These are phyloP conservation scores for Tetrahymena elliotti DNA, from an alignment of 73 alveolate genomes.

Conservation along the genomic window DNA sequence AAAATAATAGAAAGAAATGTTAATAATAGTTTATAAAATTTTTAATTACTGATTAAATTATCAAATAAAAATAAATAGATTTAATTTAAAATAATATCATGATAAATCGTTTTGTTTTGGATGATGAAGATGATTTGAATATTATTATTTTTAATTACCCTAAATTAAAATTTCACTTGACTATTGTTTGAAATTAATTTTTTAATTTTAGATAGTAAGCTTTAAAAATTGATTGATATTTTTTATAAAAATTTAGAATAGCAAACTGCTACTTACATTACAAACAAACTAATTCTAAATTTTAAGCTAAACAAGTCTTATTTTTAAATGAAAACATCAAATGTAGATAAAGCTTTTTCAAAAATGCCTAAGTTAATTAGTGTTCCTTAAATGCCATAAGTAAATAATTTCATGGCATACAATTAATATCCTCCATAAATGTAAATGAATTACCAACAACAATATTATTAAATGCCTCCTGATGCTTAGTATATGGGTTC, in stretches of 20 bases:
- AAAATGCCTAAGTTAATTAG: not conserved
- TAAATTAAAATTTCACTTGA: not conserved
- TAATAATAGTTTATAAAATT: no score
- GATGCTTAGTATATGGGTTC: not conserved
- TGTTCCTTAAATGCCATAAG: not conserved
- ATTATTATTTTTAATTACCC: not conserved
- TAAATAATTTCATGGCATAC: not conserved
- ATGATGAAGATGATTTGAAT: not conserved
- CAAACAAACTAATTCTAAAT: not conserved
- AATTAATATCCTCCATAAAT: not conserved
- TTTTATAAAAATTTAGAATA: no score
- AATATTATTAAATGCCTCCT: not conserved
- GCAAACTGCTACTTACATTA: not conserved
- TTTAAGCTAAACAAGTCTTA: not conserved
- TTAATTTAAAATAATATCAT: no score
- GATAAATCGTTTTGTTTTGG: no score
- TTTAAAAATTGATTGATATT: no score
- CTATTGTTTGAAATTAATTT: not conserved
- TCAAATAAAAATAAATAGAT: not conserved
- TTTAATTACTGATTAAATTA: no score
- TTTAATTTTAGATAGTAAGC: not conserved
- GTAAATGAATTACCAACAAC: not conserved
- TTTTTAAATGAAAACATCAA: not conserved
- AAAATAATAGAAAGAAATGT: no score
- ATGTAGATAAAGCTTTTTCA: not conserved